Percentiles rank a stretch among this genome's conserved stretches.
phyloP scores from a whole-genome alignment of 257 asterid species.

The Linaria vulgaris region DNA sequence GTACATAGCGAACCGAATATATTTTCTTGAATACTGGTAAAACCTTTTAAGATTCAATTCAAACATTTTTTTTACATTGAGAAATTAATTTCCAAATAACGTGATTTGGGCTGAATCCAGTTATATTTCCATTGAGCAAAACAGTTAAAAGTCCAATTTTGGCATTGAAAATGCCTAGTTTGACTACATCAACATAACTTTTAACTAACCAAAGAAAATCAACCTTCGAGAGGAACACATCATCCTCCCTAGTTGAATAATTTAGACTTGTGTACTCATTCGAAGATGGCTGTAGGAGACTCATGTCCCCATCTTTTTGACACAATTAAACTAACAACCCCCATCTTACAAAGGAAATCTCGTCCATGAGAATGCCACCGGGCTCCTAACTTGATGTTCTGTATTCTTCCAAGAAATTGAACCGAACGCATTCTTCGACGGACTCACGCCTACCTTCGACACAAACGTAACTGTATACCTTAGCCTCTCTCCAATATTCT shows the following conservation, averaged over 20 bases:
- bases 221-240: slow-evolving; percentile 21
- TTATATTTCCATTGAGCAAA: slow-evolving; percentile 24
- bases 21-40: no score
- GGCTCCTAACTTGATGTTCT: slow-evolving; percentile 63
- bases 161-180: slow-evolving; percentile 18
- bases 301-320: neutral
- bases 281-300: slow-evolving; percentile 1
- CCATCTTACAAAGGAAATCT: slow-evolving; percentile 4
- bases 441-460: slow-evolving; percentile 38
- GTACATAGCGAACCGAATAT: no score
- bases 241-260: slow-evolving; percentile 18
- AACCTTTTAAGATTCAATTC: no score
- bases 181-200: slow-evolving; percentile 13
- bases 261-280: neutral
- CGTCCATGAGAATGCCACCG: slow-evolving; percentile 69
- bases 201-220: slow-evolving; percentile 16
- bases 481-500: slow-evolving; percentile 44
- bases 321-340: neutral
- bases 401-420: slow-evolving; percentile 66
- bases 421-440: slow-evolving; percentile 48
- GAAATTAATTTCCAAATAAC: neutral
- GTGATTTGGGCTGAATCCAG: neutral
- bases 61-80: no score
- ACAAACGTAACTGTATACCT: slow-evolving; percentile 65
- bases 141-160: slow-evolving; percentile 15